A percentile compares a stretch with the other conserved stretches of the same genome.
Evolutionary conservation across 2,329 filamentous ascomycete genomes (phyloP).

Genomic region (Juglanconis juglandina): DNA sequence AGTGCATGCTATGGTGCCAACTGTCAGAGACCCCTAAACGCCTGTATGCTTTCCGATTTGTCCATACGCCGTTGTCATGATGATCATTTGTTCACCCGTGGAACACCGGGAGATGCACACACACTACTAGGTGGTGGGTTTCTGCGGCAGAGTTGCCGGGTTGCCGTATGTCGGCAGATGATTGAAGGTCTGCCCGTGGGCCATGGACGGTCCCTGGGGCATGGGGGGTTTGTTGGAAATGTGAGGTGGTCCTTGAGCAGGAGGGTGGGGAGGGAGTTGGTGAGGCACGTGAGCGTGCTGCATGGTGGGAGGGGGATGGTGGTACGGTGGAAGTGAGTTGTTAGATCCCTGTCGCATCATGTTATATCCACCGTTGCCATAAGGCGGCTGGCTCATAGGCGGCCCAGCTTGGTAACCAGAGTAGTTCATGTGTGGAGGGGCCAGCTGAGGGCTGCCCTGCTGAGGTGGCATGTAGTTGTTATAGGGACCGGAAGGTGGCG

Average conservation of each 20-base stretch:
- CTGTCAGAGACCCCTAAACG: constrained; percentile 27
- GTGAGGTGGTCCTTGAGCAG: constrained; percentile 33
- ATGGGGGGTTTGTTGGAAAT: constrained; percentile 45
- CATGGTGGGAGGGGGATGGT: constrained; percentile 33
- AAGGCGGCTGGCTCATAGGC: constrained; percentile 39
- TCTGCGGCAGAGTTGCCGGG: constrained; percentile 57
- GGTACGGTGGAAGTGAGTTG: constrained; percentile 48
- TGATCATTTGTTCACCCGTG: constrained; percentile 17
- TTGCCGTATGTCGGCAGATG: constrained; percentile 58
- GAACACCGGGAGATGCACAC: constrained; percentile 22
- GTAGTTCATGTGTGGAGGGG: constrained; percentile 49
- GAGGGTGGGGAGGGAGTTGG: constrained; percentile 28
- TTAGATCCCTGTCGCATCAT: constrained; percentile 58
- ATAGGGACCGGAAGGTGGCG: constrained; percentile 45
- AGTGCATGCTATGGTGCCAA: not conserved
- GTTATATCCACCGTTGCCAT: constrained; percentile 44
- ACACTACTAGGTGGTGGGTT: constrained; percentile 43
- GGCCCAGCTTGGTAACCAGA: constrained; percentile 44
- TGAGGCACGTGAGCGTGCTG: constrained; percentile 39
- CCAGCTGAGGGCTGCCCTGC: constrained; percentile 52
- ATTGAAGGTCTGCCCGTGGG: constrained; percentile 42
- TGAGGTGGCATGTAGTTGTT: constrained; percentile 48
- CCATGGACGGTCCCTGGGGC: constrained; percentile 35
- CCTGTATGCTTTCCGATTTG: constrained; percentile 31
- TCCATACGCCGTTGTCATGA: constrained; percentile 19